phyloP scores from a whole-genome alignment of 2,329 filamentous ascomycete genomes.

The Epichloe glyceriae region DNA sequence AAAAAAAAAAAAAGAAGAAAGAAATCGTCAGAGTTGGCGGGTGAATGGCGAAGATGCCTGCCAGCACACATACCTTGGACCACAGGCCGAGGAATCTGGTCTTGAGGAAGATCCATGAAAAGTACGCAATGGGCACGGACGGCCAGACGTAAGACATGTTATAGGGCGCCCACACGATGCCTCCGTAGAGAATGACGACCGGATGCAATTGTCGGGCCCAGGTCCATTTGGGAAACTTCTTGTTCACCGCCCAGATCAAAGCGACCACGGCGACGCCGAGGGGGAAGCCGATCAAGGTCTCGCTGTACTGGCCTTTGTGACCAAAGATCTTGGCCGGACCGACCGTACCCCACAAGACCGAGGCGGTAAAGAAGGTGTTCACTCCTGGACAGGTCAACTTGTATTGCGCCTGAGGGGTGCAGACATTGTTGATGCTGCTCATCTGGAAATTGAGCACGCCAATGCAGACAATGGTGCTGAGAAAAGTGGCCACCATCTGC shows the following conservation, averaged over 20 bases:
- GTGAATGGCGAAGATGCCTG: rapidly evolving
- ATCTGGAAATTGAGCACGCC: conserved; percentile 38
- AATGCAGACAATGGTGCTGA: conserved; percentile 37
- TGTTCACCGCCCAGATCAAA: conserved; percentile 25
- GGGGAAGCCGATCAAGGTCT: conserved; percentile 36
- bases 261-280: conserved; percentile 33
- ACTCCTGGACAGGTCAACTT: conserved; percentile 38
- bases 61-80: conserved; percentile 29
- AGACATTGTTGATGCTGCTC: conserved; percentile 34
- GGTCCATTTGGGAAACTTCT: conserved; percentile 26
- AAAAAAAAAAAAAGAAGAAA: not conserved
- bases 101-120: conserved; percentile 40
- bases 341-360: conserved; percentile 42
- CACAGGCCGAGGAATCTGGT: conserved; percentile 35
- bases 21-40: not conserved
- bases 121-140: conserved; percentile 36
- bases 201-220: conserved; percentile 33
- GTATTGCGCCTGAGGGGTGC: conserved; percentile 32
- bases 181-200: conserved; percentile 34
- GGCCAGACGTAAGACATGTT: conserved; percentile 40
- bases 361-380: conserved; percentile 44
- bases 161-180: conserved; percentile 34
- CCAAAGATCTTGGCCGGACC: conserved; percentile 39
- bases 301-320: conserved; percentile 32
- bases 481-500: conserved; percentile 44